Evolutionary conservation across 768 basidiomycete species (phyloP), one percentile per base, ranked within the genome.

Genomic region (Russula lepida): DNA sequence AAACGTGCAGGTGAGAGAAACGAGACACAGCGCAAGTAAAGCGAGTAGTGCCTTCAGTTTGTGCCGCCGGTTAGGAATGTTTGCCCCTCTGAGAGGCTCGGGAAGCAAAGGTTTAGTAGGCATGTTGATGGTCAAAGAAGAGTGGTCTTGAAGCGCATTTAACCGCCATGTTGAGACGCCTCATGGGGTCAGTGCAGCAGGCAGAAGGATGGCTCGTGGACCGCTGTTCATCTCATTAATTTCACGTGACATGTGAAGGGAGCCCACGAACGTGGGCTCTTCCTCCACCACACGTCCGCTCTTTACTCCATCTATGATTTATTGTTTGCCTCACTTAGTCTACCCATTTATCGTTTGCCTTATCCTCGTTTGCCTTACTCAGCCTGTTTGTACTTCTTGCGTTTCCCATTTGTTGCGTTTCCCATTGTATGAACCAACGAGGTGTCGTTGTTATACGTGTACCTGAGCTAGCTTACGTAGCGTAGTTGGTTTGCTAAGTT

Each of bases 171-270:
- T 23, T 30, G 35, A 54, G 57, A 54, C 23, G 61, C 61, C 56
- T 58, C 61, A 41, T 58, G 61, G 56, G n/a, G 4, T 47, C 50
- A 35, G 27, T 30, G 61, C 56, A 54, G 61, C 61, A 49, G 47
- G 33, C 49, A 52, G 30, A 53, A 47, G 25, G 25, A 25, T 37
- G 44, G 15, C 52, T 47, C 59, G 53, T 54, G 60, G 39, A n/a
- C 37, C n/a, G 2, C n/a, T n/a, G 19, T 4, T 21, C 43, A 48
- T 15, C n/a, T n/a, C 37, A 33, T 30, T 21, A 33, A 56, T 32
- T n/a, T 21, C 43, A 44, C 23, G 46, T 47, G 41, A n/a, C 17
- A n/a, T 13, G 23, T 41, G 41, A 44, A 33, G 39, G 15, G 37
- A n/a, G 27, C 23, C 44, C 11, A n/a, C n/a, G n/a, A n/a, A n/a